phyloP scores from a whole-genome alignment of 1,284 basidiomycete species.

The Microbotryomycetes sp. region DNA sequence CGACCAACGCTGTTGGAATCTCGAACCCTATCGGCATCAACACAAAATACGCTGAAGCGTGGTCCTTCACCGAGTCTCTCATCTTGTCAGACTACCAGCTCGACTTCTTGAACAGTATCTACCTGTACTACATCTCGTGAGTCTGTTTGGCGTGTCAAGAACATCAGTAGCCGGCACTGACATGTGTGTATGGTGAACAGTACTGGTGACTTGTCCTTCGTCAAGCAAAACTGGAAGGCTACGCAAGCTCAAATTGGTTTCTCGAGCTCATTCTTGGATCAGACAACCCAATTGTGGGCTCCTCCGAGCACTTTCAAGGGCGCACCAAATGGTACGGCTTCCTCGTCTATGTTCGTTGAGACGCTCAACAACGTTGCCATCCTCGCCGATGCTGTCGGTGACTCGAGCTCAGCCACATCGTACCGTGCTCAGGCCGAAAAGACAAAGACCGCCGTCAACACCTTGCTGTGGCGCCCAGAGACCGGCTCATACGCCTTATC shows the following conservation, averaged over 20 bases:
- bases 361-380: constrained; percentile 6
- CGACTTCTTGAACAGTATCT: constrained; percentile 1
- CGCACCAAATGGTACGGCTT: neutral
- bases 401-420: neutral
- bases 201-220: constrained; percentile 10
- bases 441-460: constrained; percentile 1
- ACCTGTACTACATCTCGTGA: constrained; percentile 9
- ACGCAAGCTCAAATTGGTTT: neutral
- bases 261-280: neutral
- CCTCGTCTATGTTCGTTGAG: constrained; percentile 2
- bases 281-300: constrained; percentile 3
- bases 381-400: constrained; percentile 3
- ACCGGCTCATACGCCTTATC: constrained; percentile 5
- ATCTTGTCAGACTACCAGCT: constrained; percentile 1
- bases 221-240: constrained; percentile 1
- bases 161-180: no score
- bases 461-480: neutral
- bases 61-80: neutral
- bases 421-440: constrained; percentile 2
- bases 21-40: constrained; percentile 4
- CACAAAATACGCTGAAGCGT: neutral
- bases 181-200: no score
- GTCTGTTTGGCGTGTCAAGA: no score
- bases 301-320: neutral
- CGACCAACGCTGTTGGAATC: neutral